A percentile compares a stretch with the other conserved stretches of the same genome.
These are phyloP conservation scores for Microbotryum lychnidis-dioicae DNA, from an alignment of 1,284 basidiomycete genomes.

Conservation along the genomic window DNA sequence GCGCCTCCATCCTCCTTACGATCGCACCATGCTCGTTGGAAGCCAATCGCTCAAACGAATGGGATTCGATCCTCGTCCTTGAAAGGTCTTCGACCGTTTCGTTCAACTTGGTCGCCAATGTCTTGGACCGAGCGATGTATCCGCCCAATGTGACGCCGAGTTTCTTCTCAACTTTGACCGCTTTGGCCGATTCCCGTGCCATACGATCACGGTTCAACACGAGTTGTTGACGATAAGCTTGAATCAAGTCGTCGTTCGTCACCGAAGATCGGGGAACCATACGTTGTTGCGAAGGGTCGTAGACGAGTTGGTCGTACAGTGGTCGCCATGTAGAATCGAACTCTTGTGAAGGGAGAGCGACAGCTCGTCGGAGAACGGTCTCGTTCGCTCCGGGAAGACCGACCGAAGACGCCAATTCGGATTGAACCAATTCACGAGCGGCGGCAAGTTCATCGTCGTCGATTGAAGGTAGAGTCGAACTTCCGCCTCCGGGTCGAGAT, in stretches of 20 bases:
- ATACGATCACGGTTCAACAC: slow-evolving; percentile 62
- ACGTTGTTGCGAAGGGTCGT: slow-evolving; percentile 50
- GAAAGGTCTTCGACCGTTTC: slow-evolving; percentile 64
- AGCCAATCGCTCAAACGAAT: slow-evolving; percentile 65
- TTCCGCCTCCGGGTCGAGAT: slow-evolving; percentile 65
- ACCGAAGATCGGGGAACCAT: slow-evolving; percentile 64
- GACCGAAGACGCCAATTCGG: slow-evolving; percentile 67
- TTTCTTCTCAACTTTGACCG: slow-evolving; percentile 85
- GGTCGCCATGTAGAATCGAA: slow-evolving; percentile 60
- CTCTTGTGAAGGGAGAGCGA: slow-evolving; percentile 41
- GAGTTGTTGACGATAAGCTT: slow-evolving; percentile 58
- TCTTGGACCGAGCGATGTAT: slow-evolving; percentile 69
- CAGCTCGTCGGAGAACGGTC: slow-evolving; percentile 64
- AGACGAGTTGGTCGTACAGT: slow-evolving; percentile 55
- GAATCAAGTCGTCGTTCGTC: slow-evolving; percentile 52
- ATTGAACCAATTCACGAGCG: slow-evolving; percentile 66
- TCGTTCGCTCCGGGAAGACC: slow-evolving; percentile 78
- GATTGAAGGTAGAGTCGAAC: slow-evolving; percentile 65
- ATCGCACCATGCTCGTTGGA: slow-evolving; percentile 64
- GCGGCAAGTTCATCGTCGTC: slow-evolving; percentile 65
- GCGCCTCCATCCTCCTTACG: slow-evolving; percentile 60
- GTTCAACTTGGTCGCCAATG: slow-evolving; percentile 57
- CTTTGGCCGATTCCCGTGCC: slow-evolving; percentile 70
- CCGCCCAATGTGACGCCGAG: slow-evolving; percentile 79
- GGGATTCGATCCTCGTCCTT: slow-evolving; percentile 58